Evolutionary conservation across 2,329 filamentous ascomycete species (phyloP), one percentile per base, ranked within the genome.

Genomic region (Ciborinia camelliae): DNA sequence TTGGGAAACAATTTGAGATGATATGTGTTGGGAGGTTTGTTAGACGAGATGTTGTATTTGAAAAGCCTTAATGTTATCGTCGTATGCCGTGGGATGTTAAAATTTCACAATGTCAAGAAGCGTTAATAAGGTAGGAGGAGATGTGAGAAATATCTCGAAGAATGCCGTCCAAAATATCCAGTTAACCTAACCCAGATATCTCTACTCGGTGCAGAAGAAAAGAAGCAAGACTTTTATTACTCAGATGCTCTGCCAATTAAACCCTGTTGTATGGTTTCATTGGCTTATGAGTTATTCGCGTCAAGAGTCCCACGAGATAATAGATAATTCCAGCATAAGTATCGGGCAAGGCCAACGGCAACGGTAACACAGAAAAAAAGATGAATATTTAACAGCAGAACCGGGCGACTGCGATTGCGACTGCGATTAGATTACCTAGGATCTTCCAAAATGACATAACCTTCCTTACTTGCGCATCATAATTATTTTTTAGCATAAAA

Each of bases 221-320:
- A 35, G 28, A 47, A 47, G n/a, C 54, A 45, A 45, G 54, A 57
- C 39, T 43, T 43, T 57, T 18, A 5, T 57, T 18, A 5, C 53
- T 57, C 28, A 58, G 54, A 58, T 47, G 32, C 51, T 32, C 53
- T 45, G 28, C 28, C 54, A 55, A 35, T 35, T 23, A 26, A 20
- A 35, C 28, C 55, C 55, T 47, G 15, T 32, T 58, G 41, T 26
- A 58, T 47, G 41, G 54, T 28, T 47, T 45, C 39, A 57, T 57
- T 43, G 37, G 39, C 37, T 30, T 41, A 8, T 55, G 20, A 20
- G 20, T 45, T 48, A 48, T 51, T 57, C 37, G 53, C 53, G 53
- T 57, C n/a, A 41, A 57, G 51, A 37, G 51, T 57, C 53, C 37
- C 37, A 52, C 50, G 50, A 52, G 50, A 52, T 35, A 32, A 37